phyloP scores from a whole-genome alignment of 1,284 basidiomycete genomes.

The Wallemia ichthyophaga region DNA sequence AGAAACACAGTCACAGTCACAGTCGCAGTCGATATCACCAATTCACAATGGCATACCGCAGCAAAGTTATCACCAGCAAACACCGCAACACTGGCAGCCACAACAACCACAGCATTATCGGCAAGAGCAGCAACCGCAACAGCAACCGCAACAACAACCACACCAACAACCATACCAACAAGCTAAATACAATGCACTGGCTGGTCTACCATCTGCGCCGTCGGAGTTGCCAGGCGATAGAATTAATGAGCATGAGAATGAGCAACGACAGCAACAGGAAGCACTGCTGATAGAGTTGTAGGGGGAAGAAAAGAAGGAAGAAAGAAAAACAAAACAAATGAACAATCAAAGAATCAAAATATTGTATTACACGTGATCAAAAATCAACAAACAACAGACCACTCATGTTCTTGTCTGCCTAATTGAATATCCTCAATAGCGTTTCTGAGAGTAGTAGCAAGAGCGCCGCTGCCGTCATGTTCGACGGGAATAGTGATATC shows the following conservation, averaged over 20 bases:
- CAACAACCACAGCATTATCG: constrained; percentile 2
- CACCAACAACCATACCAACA: too few relatives aligned
- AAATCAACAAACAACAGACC: too few relatives aligned
- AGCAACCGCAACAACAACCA: background rate
- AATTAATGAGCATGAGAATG: background rate
- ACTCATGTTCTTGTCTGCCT: constrained; percentile 7
- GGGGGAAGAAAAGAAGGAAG: too few relatives aligned
- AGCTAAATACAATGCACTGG: background rate
- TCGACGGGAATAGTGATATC: background rate
- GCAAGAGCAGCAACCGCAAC: background rate
- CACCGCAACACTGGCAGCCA: background rate
- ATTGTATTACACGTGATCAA: background rate
- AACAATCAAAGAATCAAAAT: background rate
- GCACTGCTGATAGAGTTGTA: constrained; percentile 1
- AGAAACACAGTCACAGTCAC: background rate
- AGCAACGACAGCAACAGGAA: background rate
- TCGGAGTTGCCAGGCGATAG: background rate
- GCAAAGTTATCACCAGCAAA: background rate
- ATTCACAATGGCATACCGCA: background rate
- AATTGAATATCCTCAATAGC: background rate
- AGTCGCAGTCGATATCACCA: background rate
- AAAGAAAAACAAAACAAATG: background rate
- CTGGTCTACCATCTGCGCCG: background rate
- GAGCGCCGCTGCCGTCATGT: background rate
- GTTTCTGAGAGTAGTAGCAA: background rate